Conservation (phyloP, 1,139 yeast genomes). For the Suhomyces yuchorum region DNA sequence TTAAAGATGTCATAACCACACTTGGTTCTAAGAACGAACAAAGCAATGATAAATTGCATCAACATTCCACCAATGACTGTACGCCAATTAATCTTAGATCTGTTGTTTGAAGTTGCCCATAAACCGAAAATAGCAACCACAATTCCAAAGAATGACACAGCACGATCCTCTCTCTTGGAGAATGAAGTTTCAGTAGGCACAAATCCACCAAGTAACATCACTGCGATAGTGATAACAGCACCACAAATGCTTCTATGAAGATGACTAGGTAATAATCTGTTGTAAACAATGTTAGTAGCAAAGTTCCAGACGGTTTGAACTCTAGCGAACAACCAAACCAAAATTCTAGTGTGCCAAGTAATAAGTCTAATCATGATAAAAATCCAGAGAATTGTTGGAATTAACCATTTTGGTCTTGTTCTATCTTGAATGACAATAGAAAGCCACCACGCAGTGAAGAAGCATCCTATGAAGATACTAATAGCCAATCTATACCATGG, state of each 20-base stretch:
- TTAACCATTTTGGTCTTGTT: conserved; percentile 60
- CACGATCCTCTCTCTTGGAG: conserved; percentile 56
- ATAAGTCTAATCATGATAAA: conserved; percentile 56
- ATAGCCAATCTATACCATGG: conserved; percentile 24
- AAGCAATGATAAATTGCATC: conserved; percentile 62
- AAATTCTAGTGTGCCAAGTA: conserved; percentile 53
- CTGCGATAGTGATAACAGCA: conserved; percentile 48
- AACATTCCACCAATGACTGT: conserved; percentile 65
- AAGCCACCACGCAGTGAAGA: conserved; percentile 71
- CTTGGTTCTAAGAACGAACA: conserved; percentile 62
- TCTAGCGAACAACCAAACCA: conserved; percentile 30
- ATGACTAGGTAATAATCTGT: conserved; percentile 35
- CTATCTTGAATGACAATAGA: conserved; percentile 56
- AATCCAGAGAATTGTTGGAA: conserved; percentile 61
- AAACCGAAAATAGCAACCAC: conserved; percentile 51
- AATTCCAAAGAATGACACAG: conserved; percentile 60
- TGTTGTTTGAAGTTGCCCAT: conserved; percentile 50
- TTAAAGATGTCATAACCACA: conserved; percentile 66
- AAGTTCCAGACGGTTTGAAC: conserved; percentile 45
- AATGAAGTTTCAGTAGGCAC: conserved; percentile 53
- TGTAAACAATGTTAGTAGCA: conserved; percentile 42
- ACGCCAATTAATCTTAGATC: conserved; percentile 56
- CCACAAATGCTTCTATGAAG: conserved; percentile 48
- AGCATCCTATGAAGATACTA: conserved; percentile 40
- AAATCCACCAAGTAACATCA: conserved; percentile 56